A percentile compares a stretch with the other conserved stretches of the same genome.
These are phyloP conservation scores for Thraustochytrium sp. DNA, from an alignment of 352 stramenopile species.

Conservation along the genomic window DNA sequence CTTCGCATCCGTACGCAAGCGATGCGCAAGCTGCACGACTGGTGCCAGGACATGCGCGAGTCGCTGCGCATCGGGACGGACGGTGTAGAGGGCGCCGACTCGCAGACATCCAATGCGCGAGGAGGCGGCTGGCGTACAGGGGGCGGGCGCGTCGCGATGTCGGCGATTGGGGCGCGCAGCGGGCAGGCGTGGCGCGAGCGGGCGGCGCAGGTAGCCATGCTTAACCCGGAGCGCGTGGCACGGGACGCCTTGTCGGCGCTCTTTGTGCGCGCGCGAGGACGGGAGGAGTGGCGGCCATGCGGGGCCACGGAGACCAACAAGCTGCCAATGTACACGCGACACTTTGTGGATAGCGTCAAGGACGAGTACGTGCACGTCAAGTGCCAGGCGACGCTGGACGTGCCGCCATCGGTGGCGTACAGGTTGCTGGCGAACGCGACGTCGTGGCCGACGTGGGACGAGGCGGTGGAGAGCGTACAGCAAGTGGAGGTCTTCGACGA, in stretches of 20 bases:
- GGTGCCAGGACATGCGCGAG: constrained; percentile 8
- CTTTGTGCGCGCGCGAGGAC: background rate
- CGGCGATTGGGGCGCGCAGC: too few relatives aligned
- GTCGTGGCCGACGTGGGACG: constrained; percentile 9
- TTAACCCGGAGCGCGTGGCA: constrained; percentile 14
- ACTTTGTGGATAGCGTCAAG: background rate
- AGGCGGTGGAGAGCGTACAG: background rate
- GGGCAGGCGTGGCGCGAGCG: too few relatives aligned
- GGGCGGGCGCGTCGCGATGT: too few relatives aligned
- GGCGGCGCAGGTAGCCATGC: background rate
- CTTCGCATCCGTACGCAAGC: background rate
- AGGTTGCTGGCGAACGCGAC: background rate
- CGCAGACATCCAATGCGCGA: too few relatives aligned
- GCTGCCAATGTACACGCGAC: background rate
- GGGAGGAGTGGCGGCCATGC: background rate
- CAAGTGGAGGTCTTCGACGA: background rate
- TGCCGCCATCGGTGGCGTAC: background rate
- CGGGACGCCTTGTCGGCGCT: background rate
- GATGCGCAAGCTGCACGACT: background rate
- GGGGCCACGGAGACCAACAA: background rate
- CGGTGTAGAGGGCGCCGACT: background rate
- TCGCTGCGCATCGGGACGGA: background rate
- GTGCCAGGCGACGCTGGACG: constrained; percentile 15
- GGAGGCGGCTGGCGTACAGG: too few relatives aligned
- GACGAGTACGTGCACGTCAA: constrained; percentile 2